Base-by-base conservation (phyloP, 805 yeast genomes). In the Suhomyces pyralidae region DNA sequence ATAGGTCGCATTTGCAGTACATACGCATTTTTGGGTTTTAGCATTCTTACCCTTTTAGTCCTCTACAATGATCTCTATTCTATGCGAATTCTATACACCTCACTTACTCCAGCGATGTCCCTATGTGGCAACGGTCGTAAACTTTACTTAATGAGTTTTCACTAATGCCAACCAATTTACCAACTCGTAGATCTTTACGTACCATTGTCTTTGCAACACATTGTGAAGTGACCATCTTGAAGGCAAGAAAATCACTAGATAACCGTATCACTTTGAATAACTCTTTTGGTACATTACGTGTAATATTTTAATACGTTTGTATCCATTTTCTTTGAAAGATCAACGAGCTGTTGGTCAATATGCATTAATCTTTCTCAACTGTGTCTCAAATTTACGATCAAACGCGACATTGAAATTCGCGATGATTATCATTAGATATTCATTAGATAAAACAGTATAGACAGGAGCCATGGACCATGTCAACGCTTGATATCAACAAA, bases 401-500 rank as follows among this genome's bases (percentile, higher is more conserved):
- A 6, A 32, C 36, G 36, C 15, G 6, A 32, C 22, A 5, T 15
- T 17, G 36, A 32, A 32, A 32, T 32, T 32, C 36, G 36, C 36
- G 36, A 38, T 17, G 42, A 38, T 38, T 17, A 38, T 38, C 42
- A 12, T 15, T 19, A 36, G 40, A 36, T 17, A 19, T 17, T 8
- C n/a, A n/a, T n/a, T n/a, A n/a, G n/a, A n/a, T n/a, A n/a, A n/a
- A 19, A 17, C 42, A 38, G 24, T 19, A 38, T 38, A 17, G 42
- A 38, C 14, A 6, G 17, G 17, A 12, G 30, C 45, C 45, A 42
- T 42, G 45, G n/a, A 30, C 12, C 22, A 51, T 51, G 54, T 46
- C 48, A 25, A 48, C 60, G 7, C 49, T 60, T 54, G 66, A 65
- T 53, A 55, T 63, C 49, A 53, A 55, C 42, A 56, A 57, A 47